Evolutionary conservation across 1,284 basidiomycete species (phyloP).

Genomic region (Heterobasidion annosum): DNA sequence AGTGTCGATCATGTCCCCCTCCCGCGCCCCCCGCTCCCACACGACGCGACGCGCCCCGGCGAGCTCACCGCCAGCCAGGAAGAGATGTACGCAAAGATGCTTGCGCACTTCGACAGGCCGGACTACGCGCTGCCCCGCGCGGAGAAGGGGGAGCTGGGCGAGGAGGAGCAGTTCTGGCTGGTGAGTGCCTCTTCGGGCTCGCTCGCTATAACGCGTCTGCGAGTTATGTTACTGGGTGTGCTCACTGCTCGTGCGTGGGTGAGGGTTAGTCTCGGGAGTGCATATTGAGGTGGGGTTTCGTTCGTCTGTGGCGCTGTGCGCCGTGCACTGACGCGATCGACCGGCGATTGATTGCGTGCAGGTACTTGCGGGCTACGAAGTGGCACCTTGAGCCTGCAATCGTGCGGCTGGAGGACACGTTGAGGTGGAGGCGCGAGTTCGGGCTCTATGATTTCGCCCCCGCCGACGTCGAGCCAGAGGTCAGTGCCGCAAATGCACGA

Average conservation of each 20-base stretch:
- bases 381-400: constrained; percentile 74
- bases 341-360: constrained; percentile 60
- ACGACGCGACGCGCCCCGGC: constrained; percentile 21
- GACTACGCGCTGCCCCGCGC: constrained; percentile 45
- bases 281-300: constrained; percentile 91
- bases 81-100: constrained; percentile 43
- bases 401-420: constrained; percentile 64
- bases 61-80: constrained; percentile 37
- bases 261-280: constrained; percentile 72
- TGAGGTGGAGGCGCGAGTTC: constrained; percentile 77
- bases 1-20: constrained; percentile 9
- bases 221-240: not conserved
- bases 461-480: constrained; percentile 40
- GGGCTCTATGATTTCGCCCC: constrained; percentile 77
- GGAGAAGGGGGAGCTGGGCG: constrained; percentile 35
- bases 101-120: constrained; percentile 45
- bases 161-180: constrained; percentile 71
- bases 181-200: constrained; percentile 22
- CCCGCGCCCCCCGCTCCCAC: constrained; percentile 18
- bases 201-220: not conserved
- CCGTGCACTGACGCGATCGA: constrained; percentile 36
- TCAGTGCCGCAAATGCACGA: not conserved
- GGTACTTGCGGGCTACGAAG: constrained; percentile 80
- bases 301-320: constrained; percentile 59
- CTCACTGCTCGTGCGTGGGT: constrained; percentile 87